These are phyloP conservation scores for Pharus latifolius DNA, from an alignment of 176 grass and related monocot genomes.

Conservation along the genomic window DNA sequence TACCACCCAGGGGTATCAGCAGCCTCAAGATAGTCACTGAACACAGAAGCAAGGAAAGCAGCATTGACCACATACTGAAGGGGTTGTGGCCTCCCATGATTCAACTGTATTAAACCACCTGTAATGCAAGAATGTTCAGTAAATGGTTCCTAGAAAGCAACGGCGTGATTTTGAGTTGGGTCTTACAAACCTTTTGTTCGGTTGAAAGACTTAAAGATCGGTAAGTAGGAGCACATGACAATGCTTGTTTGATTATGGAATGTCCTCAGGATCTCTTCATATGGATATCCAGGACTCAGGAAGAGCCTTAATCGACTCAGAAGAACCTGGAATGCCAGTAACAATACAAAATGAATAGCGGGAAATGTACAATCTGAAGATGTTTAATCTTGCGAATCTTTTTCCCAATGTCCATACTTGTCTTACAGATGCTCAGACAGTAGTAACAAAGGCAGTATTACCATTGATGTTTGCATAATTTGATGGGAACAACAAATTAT, in stretches of 20 bases:
- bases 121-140: slow-evolving; percentile 13
- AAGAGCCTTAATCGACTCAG: slow-evolving; percentile 92
- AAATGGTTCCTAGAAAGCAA: slow-evolving; percentile 1
- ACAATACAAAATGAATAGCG: neutral
- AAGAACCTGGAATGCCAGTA: slow-evolving; percentile 56
- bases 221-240: slow-evolving; percentile 94
- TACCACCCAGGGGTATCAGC: slow-evolving; percentile 94
- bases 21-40: slow-evolving; percentile 89
- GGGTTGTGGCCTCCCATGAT: slow-evolving; percentile 72
- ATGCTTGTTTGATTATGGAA: slow-evolving; percentile 92
- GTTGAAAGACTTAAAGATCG: slow-evolving; percentile 77
- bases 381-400: neutral
- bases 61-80: slow-evolving; percentile 88
- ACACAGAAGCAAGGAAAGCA: slow-evolving; percentile 87
- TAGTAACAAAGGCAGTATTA: no score
- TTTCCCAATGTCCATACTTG: no score
- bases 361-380: neutral
- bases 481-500: no score
- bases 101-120: slow-evolving; percentile 90
- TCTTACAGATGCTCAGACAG: no score
- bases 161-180: neutral
- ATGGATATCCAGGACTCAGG: slow-evolving; percentile 92
- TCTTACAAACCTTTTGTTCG: slow-evolving; percentile 58
- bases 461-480: no score
- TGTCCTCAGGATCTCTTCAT: slow-evolving; percentile 83